A percentile compares a stretch with the other conserved stretches of the same genome.
Evolutionary conservation across 108 stramenopile genomes (phyloP).

Genomic region (Licmophora abbreviata): DNA sequence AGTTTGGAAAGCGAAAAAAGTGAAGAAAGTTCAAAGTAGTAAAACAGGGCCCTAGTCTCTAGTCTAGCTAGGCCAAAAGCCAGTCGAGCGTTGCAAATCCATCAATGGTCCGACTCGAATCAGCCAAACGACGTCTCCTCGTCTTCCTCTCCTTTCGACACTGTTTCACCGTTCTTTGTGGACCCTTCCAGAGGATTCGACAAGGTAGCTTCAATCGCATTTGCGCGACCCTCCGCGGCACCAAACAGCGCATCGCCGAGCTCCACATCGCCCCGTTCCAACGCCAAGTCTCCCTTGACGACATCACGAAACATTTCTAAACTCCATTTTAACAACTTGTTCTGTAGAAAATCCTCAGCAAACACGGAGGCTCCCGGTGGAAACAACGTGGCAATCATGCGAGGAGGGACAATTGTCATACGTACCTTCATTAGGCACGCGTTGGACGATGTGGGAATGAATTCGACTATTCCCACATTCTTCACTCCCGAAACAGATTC

Average conservation of each 20-base stretch:
- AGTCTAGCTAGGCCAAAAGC: too few species aligned
- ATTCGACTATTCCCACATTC: conserved; percentile 58
- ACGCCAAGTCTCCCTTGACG: conserved; percentile 78
- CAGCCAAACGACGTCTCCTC: too few species aligned
- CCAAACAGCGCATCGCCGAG: conserved; percentile 82
- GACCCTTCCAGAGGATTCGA: too few species aligned
- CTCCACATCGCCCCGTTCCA: conserved; percentile 79
- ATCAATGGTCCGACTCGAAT: too few species aligned
- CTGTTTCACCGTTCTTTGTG: too few species aligned
- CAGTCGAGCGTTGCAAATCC: too few species aligned
- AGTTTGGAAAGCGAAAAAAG: too few species aligned
- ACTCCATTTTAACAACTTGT: conserved; percentile 84
- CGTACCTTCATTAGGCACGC: conserved; percentile 66
- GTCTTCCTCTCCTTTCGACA: too few species aligned
- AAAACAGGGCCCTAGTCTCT: too few species aligned
- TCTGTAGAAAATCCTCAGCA: conserved; percentile 74
- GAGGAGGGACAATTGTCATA: conserved; percentile 67
- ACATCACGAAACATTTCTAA: conserved; percentile 86
- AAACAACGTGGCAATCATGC: conserved; percentile 59
- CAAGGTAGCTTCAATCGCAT: conserved; percentile 65
- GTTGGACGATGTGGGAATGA: conserved; percentile 24
- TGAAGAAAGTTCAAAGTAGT: too few species aligned
- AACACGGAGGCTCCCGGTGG: conserved; percentile 40
- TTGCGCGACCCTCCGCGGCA: conserved; percentile 77
- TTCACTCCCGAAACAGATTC: conserved; percentile 64